These are phyloP conservation scores for Scalesia atractyloides DNA, from an alignment of 129 eudicot genomes.

Conservation along the genomic window DNA sequence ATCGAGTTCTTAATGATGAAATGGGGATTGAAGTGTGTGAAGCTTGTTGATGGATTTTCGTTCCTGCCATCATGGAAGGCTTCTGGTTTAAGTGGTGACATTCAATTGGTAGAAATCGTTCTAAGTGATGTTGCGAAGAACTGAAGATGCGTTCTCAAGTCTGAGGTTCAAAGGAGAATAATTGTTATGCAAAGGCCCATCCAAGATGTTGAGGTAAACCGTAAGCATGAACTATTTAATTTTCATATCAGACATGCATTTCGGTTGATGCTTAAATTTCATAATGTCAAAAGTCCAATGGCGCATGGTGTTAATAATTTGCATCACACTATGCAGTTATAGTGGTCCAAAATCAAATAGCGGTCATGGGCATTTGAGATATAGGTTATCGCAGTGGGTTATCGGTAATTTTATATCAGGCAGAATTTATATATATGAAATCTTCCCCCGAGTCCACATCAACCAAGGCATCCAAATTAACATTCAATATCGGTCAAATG, in stretches of 20 bases:
- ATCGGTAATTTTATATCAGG: too few species aligned
- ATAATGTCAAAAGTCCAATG: neutral
- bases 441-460: too few species aligned
- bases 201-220: neutral
- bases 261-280: neutral
- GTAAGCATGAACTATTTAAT: neutral
- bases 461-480: too few species aligned
- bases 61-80: slow-evolving; percentile 81
- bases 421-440: too few species aligned
- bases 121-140: slow-evolving; percentile 34
- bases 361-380: too few species aligned
- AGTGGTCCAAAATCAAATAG: too few species aligned
- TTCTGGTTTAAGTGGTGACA: slow-evolving; percentile 75
- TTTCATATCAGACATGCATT: neutral
- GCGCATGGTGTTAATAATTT: neutral
- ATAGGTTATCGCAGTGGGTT: too few species aligned
- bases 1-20: slow-evolving; percentile 90
- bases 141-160: slow-evolving; percentile 20
- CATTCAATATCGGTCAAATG: too few species aligned
- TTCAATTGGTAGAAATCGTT: slow-evolving; percentile 85
- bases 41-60: slow-evolving; percentile 84
- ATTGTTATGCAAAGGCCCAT: slow-evolving; percentile 4
- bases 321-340: too few species aligned
- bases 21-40: slow-evolving; percentile 81
- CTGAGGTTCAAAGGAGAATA: slow-evolving; percentile 8